Evolutionary conservation across 1,284 basidiomycete genomes (phyloP).

Genomic region (Xanthoconium separans): DNA sequence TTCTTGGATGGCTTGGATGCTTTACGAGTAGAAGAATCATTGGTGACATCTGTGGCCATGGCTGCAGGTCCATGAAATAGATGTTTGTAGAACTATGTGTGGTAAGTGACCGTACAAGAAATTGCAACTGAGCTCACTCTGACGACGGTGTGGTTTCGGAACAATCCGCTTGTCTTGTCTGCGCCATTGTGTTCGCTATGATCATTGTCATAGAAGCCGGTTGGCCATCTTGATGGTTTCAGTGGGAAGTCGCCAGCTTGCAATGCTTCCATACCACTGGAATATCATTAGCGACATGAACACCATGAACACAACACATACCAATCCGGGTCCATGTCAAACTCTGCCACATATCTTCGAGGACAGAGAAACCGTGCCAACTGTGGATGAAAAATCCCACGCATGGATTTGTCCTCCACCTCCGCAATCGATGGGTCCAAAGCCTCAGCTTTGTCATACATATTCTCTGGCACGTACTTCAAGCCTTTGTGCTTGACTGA

Average conservation of each 20-base stretch:
- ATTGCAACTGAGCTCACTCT: not conserved
- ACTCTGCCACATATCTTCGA: not conserved
- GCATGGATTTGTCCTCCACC: not conserved
- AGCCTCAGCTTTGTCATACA: not conserved
- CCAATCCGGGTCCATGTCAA: constrained; percentile 1
- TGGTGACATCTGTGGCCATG: too few relatives aligned
- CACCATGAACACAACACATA: not conserved
- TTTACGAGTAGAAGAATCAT: not conserved
- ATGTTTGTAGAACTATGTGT: constrained; percentile 4
- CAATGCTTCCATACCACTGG: constrained; percentile 5
- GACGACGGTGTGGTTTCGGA: not conserved
- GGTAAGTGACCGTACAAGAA: not conserved
- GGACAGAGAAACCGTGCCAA: constrained; percentile 1
- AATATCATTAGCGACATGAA: not conserved
- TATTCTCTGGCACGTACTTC: not conserved
- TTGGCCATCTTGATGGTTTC: constrained; percentile 2
- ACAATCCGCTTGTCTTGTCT: not conserved
- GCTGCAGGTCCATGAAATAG: not conserved
- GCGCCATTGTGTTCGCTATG: not conserved
- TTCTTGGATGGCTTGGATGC: constrained; percentile 6
- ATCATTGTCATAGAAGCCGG: not conserved
- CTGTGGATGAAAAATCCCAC: constrained; percentile 6
- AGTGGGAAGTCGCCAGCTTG: not conserved
- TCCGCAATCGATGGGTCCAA: not conserved
- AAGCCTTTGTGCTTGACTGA: constrained; percentile 2